A percentile compares a stretch with the other conserved stretches of the same genome.
Conservation (phyloP, 2,329 filamentous ascomycete species). For the Trichophyton simii region DNA sequence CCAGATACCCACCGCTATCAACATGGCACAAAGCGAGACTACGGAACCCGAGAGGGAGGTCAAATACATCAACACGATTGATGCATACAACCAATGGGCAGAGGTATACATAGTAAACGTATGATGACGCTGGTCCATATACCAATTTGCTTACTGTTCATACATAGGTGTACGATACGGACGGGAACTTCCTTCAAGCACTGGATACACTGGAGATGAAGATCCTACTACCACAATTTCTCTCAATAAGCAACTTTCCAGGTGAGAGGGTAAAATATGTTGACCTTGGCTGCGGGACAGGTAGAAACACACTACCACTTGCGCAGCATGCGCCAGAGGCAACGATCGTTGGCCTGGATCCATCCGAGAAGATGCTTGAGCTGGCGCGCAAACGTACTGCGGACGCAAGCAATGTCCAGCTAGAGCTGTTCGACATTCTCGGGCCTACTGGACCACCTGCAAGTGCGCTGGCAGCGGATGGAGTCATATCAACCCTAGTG, state of each 20-base stretch:
- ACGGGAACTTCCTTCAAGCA: constrained; percentile 54
- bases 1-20: neutral
- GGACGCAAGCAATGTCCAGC: constrained; percentile 6
- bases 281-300: constrained; percentile 56
- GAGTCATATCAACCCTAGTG: constrained; percentile 49
- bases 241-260: constrained; percentile 22
- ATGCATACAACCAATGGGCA: constrained; percentile 30
- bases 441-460: constrained; percentile 16
- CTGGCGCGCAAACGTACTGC: constrained; percentile 35
- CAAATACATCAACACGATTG: constrained; percentile 24
- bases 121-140: neutral
- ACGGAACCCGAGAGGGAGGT: constrained; percentile 10
- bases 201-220: constrained; percentile 48
- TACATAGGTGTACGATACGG: constrained; percentile 47
- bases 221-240: constrained; percentile 38
- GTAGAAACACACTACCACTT: constrained; percentile 48
- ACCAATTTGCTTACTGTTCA: neutral
- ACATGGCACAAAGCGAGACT: neutral
- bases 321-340: constrained; percentile 15
- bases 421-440: constrained; percentile 30
- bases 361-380: constrained; percentile 45
- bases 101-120: constrained; percentile 17
- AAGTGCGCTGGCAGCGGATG: constrained; percentile 24
- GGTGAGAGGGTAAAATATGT: constrained; percentile 30
- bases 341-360: constrained; percentile 43